Evolutionary conservation across 2,329 filamentous ascomycete species (phyloP), one percentile per base, ranked within the genome.

Genomic region (Cucurbitaria berberidis): DNA sequence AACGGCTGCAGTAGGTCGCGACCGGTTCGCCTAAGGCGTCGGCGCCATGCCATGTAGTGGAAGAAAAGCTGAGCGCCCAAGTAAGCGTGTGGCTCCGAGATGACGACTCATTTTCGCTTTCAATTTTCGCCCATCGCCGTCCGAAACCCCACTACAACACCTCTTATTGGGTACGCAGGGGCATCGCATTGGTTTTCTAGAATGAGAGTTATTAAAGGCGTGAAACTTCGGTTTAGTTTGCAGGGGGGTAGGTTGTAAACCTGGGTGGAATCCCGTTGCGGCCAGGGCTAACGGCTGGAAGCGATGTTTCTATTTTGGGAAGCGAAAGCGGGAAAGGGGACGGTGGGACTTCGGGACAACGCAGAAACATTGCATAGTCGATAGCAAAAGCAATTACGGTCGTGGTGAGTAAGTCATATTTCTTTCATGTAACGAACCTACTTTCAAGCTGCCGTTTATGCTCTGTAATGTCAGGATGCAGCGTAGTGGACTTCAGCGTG

Each of bases 261-360:
- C 32, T 29, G 32, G 13, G 11, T 9, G 26, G n/a, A 39, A 24
- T 48, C 18, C 24, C 44, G 16, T 21, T 36, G 38, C n/a, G 30
- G 18, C 49, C n/a, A n/a, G n/a, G n/a, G 38, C 39, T 53, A 48
- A 40, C 50, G 38, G 44, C 44, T 38, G 44, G 38, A 43, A 43
- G 44, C 38, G 39, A 53, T 44, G 36, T 39, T 39, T 6, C 40
- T 42, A 42, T 42, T 45, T 45, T 45, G 32, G 48, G 26, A 51
- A 18, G 48, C 30, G 13, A 51, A 3, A 21, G 22, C 32, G 48
- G 36, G 10, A 19, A 39, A 39, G 32, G 41, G 19, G 40, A 29
- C 4, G 7, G 40, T 11, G 16, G 6, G 40, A 29, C 4, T 3
- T 24, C 15, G 16, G 6, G 40, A 42, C 24, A 29, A 29, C 16